Conservation (phyloP, 768 basidiomycete genomes). For the Trametes elegans region DNA sequence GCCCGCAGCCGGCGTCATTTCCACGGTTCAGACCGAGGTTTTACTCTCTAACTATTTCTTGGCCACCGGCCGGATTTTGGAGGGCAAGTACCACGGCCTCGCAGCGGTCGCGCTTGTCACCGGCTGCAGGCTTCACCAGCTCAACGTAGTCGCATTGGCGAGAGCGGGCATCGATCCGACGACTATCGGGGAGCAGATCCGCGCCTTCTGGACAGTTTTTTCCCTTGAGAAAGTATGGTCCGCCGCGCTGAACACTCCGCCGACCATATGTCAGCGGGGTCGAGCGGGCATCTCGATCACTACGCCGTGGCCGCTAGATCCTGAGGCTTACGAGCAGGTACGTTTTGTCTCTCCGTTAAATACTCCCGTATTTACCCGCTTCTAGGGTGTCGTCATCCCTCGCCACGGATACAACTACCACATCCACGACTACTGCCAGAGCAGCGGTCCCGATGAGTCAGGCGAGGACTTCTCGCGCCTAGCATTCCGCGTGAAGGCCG, state of each 20-base stretch:
- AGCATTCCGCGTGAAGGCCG: slow-evolving; percentile 24
- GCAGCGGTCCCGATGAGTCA: slow-evolving; percentile 12
- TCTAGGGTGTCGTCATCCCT: slow-evolving; percentile 8
- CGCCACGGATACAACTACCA: slow-evolving; percentile 3
- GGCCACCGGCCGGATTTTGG: slow-evolving; percentile 27
- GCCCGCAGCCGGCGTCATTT: slow-evolving; percentile 35
- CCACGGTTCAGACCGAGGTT: slow-evolving; percentile 33
- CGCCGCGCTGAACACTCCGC: slow-evolving; percentile 19
- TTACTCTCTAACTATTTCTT: slow-evolving; percentile 33
- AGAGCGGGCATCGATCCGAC: slow-evolving; percentile 17
- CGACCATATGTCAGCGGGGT: slow-evolving; percentile 16
- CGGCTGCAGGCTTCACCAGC: slow-evolving; percentile 29
- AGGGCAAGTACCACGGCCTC: slow-evolving; percentile 31
- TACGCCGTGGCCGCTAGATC: slow-evolving; percentile 29
- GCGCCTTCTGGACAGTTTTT: slow-evolving; percentile 29
- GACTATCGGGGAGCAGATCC: slow-evolving; percentile 25
- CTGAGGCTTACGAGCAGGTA: slow-evolving; percentile 24
- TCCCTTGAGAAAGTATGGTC: slow-evolving; percentile 27
- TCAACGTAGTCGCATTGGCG: slow-evolving; percentile 10
- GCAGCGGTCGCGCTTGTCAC: slow-evolving; percentile 31
- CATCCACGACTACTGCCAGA: slow-evolving; percentile 11
- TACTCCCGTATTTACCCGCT: not conserved
- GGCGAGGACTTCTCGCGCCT: slow-evolving; percentile 17
- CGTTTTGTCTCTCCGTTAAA: not conserved
- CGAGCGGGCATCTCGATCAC: slow-evolving; percentile 14